These are phyloP conservation scores for Trichoderma gamsii DNA, from an alignment of 495 filamentous ascomycete species.

Conservation along the genomic window DNA sequence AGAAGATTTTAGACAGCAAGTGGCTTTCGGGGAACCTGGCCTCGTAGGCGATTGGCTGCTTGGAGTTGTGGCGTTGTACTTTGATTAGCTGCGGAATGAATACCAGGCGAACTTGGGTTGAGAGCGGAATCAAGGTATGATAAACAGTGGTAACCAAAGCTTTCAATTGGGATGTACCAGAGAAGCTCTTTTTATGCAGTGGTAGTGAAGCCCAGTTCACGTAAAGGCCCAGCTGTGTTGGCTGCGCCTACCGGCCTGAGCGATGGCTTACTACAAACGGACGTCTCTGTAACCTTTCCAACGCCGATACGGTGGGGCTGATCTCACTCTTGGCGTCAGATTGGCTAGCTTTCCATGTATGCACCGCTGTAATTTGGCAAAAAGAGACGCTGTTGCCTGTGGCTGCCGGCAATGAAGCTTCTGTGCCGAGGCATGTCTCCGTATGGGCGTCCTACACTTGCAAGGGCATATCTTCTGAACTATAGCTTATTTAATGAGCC, in stretches of 20 bases:
- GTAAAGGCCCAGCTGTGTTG: background rate
- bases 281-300: background rate
- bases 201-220: background rate
- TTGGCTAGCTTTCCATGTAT: background rate
- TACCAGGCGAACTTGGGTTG: background rate
- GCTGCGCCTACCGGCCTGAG: background rate
- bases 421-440: conserved; percentile 1
- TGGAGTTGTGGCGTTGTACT: background rate
- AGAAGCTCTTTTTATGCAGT: background rate
- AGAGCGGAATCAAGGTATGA: background rate
- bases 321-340: background rate
- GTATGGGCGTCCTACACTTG: background rate
- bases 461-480: too few species aligned
- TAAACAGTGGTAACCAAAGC: too few species aligned
- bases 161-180: too few species aligned
- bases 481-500: too few species aligned
- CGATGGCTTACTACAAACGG: background rate
- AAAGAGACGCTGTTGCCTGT: background rate
- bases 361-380: background rate
- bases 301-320: background rate
- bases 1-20: background rate
- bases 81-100: background rate
- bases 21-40: background rate
- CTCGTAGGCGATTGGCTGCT: background rate
- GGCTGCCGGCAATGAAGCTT: background rate